Evolutionary conservation across 225 moss, liverwort and hornwort genomes (phyloP), one percentile per base, ranked within the genome.

Genomic region (Asterella californica): DNA sequence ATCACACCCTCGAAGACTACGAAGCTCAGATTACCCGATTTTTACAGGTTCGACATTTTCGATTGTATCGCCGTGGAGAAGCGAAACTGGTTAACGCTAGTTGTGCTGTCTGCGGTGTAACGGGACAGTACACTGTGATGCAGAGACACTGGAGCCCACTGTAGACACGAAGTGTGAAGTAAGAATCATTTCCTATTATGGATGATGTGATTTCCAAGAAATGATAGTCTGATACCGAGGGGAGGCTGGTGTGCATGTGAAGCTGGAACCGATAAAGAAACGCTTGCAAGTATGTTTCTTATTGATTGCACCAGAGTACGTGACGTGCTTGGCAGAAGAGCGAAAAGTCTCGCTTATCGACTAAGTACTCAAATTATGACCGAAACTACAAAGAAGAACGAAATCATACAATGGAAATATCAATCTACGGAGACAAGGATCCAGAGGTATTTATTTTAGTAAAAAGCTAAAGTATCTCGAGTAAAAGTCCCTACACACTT

Each of bases 11-110:
- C 0, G 89, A 90, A 59, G 75, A 82, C 21, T 93, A 88, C 30
- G 91, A 93, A 79, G 45, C n/a, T 32, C 88, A 91, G 53, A 85
- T 95, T 15, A 67, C 83, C 27, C 88, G 85, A 19, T 85, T 89
- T 0, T 75, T 82, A 29, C 70, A 89, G 94, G 94, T 93, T 69
- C 1, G 21, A 73, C 67, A 72, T 1, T 30, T 15, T 11, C 15
- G 42, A 21, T 61, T 42, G 24, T n/a, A 27, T 49, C 49, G 9
- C 29, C 72, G 25, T 7, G 42, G 42, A 42, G 42, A 42, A 42
- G 42, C 42, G n/a, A 42, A 2, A 42, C 42, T 42, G 42, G 42
- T 42, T 42, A 7, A 42, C 7, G 42, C 42, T 42, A 42, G 42
- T 42, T 42, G 42, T 42, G 42, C 3, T 42, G 3, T 42, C 42